Conservation (phyloP, 768 basidiomycete species). For the Boletales sp. region DNA sequence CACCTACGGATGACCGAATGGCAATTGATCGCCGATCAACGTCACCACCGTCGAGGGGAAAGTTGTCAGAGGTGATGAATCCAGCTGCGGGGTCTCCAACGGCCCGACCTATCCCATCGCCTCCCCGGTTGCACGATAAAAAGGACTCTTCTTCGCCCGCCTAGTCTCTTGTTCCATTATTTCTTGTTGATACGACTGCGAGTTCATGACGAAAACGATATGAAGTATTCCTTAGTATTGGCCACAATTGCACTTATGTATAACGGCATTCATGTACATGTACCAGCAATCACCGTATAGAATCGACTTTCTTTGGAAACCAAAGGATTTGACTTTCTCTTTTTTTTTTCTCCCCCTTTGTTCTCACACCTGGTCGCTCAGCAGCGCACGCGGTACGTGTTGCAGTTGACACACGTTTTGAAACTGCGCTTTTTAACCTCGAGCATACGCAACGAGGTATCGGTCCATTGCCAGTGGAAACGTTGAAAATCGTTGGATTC, state of each 20-base stretch:
- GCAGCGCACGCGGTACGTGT: no score
- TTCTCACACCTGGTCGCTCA: neutral
- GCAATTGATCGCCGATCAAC: slow-evolving; percentile 38
- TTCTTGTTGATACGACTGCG: no score
- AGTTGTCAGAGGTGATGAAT: slow-evolving; percentile 51
- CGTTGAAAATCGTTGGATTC: neutral
- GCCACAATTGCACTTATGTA: slow-evolving; percentile 23
- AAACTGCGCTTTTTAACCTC: neutral
- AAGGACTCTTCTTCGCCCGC: slow-evolving; percentile 25
- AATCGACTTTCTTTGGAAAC: slow-evolving; percentile 4
- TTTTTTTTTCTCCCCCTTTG: neutral
- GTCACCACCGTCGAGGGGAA: slow-evolving; percentile 50
- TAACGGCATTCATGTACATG: slow-evolving; percentile 28
- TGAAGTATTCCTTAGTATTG: slow-evolving; percentile 17
- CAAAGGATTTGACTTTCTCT: no score
- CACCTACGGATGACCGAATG: slow-evolving; percentile 43
- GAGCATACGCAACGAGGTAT: neutral
- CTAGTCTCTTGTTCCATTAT: slow-evolving; percentile 12
- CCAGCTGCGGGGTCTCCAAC: slow-evolving; percentile 48
- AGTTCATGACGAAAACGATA: slow-evolving; percentile 19
- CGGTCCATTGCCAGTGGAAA: neutral
- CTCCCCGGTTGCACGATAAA: slow-evolving; percentile 39
- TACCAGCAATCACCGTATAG: slow-evolving; percentile 19
- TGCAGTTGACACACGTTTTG: neutral
- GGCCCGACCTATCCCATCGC: slow-evolving; percentile 52